Evolutionary conservation across 2,329 filamentous ascomycete genomes (phyloP), one percentile per base, ranked within the genome.

Genomic region (Colletotrichum gloeosporioides): DNA sequence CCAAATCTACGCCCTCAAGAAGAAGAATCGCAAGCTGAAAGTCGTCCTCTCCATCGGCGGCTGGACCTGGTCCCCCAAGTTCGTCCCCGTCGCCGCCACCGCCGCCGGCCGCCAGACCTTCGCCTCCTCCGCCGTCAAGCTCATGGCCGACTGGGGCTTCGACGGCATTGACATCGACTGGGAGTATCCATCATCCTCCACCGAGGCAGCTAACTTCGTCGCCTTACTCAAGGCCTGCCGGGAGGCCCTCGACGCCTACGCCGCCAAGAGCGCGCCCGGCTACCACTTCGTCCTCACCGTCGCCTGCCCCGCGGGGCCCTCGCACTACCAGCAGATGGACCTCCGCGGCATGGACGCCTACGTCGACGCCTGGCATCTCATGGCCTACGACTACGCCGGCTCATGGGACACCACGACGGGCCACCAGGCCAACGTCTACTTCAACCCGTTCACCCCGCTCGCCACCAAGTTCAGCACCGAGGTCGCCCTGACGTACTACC

Each of bases 31-130:
- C 25, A 91, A 94, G 69, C 85, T 98, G 73, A 98, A 98, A 85
- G 89, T 94, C 3, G 86, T 97, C n/a, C 89, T 97, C 10, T 95
- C 93, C 44, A 94, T 98, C 76, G 95, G 95, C 55, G 95, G 95
- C 18, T 97, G 93, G 92, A 94, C 92, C 0, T 95, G 94, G 82
- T 95, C 93, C 5, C 85, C 90, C 69, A 93, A 94, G 79, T 95
- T 96, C 81, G 88, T 91, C 1, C 86, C 86, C 8, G 90, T 93
- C 0, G 92, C 91, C 1, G 91, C 91, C 22, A 93, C 93, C 0
- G 87, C 89, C 1, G 86, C 87, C 8, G 92, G 93, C 9, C 90
- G 95, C 15, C 85, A 87, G 76, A 89, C 78, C 3, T 98, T 98
- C 82, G 95, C 94, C 2, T 83, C 88, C 16, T 92, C 90, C 25